phyloP scores from a whole-genome alignment of 768 basidiomycete genomes.

The Phanerodontia chrysosporium region DNA sequence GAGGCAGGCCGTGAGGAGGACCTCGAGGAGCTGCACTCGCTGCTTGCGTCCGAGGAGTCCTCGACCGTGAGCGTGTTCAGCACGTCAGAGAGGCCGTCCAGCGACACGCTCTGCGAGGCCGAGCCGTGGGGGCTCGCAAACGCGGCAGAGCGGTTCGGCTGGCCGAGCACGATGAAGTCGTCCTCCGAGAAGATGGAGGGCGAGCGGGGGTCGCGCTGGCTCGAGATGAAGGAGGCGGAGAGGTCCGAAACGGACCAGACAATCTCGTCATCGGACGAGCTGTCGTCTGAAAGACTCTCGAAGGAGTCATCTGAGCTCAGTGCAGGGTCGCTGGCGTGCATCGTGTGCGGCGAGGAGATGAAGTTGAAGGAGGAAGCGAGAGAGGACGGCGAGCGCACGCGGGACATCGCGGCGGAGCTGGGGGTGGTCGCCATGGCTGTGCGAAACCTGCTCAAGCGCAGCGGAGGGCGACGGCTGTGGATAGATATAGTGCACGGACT shows the following conservation, averaged over 20 bases:
- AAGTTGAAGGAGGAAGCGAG: conserved; percentile 9
- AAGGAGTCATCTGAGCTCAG: conserved; percentile 20
- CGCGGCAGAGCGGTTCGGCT: conserved; percentile 20
- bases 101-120: conserved; percentile 4
- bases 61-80: conserved; percentile 7
- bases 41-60: not conserved
- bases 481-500: conserved; percentile 21
- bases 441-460: not conserved
- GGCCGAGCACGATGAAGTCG: conserved; percentile 48
- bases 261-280: conserved; percentile 46
- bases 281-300: conserved; percentile 15
- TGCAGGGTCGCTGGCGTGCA: not conserved
- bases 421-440: conserved; percentile 2
- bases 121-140: not conserved
- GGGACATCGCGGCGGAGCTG: conserved; percentile 11
- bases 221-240: conserved; percentile 28
- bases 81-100: conserved; percentile 7
- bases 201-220: conserved; percentile 26
- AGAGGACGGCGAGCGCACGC: conserved; percentile 9
- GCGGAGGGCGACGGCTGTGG: conserved; percentile 22
- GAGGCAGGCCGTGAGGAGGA: conserved; percentile 5
- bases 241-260: conserved; percentile 41
- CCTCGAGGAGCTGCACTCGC: not conserved
- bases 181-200: conserved; percentile 37
- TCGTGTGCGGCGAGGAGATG: not conserved